Conservation (phyloP, 345 rosid genomes). For the Euclidium syriacum region DNA sequence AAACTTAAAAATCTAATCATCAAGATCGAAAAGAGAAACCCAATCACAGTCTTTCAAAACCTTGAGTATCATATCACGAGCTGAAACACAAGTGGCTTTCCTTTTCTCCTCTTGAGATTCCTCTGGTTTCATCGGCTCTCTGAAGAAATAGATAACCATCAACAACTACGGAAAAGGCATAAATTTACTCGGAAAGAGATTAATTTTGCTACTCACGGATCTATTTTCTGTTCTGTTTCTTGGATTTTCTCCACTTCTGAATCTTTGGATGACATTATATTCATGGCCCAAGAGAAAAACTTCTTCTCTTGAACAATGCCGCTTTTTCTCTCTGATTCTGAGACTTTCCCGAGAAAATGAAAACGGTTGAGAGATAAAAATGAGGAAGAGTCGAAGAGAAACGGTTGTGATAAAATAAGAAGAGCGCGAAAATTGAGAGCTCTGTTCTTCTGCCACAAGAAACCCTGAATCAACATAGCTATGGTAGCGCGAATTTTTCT, state of each 20-base stretch:
- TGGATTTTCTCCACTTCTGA: background rate
- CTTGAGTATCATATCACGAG: conserved; percentile 10
- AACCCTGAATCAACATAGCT: too few relatives aligned
- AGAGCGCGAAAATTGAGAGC: conserved; percentile 17
- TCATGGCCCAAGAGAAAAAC: background rate
- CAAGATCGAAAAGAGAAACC: background rate
- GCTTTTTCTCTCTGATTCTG: background rate
- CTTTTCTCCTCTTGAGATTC: background rate
- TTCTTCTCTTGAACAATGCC: too few relatives aligned
- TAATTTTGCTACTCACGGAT: background rate
- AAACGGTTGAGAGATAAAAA: background rate
- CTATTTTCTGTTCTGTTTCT: background rate
- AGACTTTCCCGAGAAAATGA: background rate
- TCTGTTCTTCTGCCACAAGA: too few relatives aligned
- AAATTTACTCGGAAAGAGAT: background rate
- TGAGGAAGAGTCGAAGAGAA: background rate
- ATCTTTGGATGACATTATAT: background rate
- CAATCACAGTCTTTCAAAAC: too few relatives aligned
- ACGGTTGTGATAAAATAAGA: background rate
- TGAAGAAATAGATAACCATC: background rate
- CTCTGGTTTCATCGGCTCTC: background rate
- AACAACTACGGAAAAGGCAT: too few relatives aligned
- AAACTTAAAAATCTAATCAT: background rate
- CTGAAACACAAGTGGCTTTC: background rate
- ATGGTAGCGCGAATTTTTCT: too few relatives aligned